Conservation (phyloP, 1,139 yeast genomes). For the Yueomyces sp. region DNA sequence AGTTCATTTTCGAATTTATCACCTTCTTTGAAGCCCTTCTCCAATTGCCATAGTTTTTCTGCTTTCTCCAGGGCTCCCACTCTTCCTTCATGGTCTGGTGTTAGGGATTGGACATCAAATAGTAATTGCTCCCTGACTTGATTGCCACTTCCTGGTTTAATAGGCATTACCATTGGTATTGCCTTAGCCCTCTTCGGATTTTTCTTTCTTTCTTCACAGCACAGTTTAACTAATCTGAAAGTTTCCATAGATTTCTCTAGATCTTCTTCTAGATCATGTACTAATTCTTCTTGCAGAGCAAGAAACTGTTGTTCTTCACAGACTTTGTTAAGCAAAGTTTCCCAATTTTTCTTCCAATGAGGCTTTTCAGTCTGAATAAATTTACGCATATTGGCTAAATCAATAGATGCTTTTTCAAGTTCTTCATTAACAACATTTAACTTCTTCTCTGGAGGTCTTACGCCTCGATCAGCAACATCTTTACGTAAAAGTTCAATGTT, state of each 20-base stretch:
- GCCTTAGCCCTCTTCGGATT: slow-evolving; percentile 27
- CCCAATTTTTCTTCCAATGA: slow-evolving; percentile 91
- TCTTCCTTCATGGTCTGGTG: slow-evolving; percentile 75
- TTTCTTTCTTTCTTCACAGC: slow-evolving; percentile 65
- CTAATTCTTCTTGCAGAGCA: slow-evolving; percentile 73
- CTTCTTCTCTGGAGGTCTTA: slow-evolving; percentile 67
- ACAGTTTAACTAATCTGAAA: slow-evolving; percentile 61
- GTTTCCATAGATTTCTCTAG: slow-evolving; percentile 67
- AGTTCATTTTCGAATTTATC: slow-evolving; percentile 76
- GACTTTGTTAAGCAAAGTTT: slow-evolving; percentile 69
- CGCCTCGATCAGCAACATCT: slow-evolving; percentile 89
- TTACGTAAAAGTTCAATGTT: slow-evolving; percentile 78
- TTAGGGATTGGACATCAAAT: slow-evolving; percentile 63
- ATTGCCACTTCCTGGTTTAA: slow-evolving; percentile 59
- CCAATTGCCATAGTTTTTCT: slow-evolving; percentile 66
- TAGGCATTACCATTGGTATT: slow-evolving; percentile 34
- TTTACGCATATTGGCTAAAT: slow-evolving; percentile 41
- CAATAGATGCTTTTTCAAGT: slow-evolving; percentile 41
- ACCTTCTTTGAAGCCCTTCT: slow-evolving; percentile 42
- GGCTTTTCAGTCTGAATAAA: slow-evolving; percentile 64
- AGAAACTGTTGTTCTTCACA: slow-evolving; percentile 88
- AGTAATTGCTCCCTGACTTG: slow-evolving; percentile 70
- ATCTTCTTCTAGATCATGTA: slow-evolving; percentile 67
- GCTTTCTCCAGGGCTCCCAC: slow-evolving; percentile 83
- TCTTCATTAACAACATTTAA: slow-evolving; percentile 56